Evolutionary conservation across 257 asterid species (phyloP), one percentile per base, ranked within the genome.

Genomic region (Osmanthus fragrans): DNA sequence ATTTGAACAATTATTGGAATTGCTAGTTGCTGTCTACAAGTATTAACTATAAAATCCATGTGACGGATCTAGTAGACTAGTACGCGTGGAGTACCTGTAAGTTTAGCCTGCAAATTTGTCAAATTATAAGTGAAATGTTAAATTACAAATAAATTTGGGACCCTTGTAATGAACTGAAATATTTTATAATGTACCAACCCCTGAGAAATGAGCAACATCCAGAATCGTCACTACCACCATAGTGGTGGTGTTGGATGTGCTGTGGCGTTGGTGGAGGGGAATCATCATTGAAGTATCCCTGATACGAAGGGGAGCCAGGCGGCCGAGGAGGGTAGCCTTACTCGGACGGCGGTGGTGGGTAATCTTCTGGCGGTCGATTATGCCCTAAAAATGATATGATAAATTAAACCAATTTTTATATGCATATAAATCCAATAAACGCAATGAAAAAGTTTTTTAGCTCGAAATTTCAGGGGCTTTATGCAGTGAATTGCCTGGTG

Each of bases 271-370:
- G 82, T 36, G 70, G 75, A 6, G 80, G 83, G 76, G 75, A 78
- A 4, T 79, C 80, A 49, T 76, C 76, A 58, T 70, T 68, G 60
- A 85, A 85, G 80, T 85, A 85, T 2, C 87, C 84, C 36, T 85
- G 87, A 37, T 85, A 85, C 54, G 82, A 74, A 0, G 78, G 69
- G 6, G 73, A 76, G 15, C 72, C 75, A 1, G 60, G 84, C 7
- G 84, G 84, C 4, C 84, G 84, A 0, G 85, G 80, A 47, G 77
- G 77, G 19, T 67, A 70, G n/a, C 83, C 81, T 51, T 33, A 68
- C 32, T 85, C 88, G 1, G 79, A 71, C 13, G 16, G 8, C 8
- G 49, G 49, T 33, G 36, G 5, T 33, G 36, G 36, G 36, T 33
- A 33, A 33, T 5, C 4, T 33, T 33, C 5, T 0, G 82, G 74